Evolutionary conservation across 2,329 filamentous ascomycete genomes (phyloP).

Genomic region (Colletotrichum destructivum): DNA sequence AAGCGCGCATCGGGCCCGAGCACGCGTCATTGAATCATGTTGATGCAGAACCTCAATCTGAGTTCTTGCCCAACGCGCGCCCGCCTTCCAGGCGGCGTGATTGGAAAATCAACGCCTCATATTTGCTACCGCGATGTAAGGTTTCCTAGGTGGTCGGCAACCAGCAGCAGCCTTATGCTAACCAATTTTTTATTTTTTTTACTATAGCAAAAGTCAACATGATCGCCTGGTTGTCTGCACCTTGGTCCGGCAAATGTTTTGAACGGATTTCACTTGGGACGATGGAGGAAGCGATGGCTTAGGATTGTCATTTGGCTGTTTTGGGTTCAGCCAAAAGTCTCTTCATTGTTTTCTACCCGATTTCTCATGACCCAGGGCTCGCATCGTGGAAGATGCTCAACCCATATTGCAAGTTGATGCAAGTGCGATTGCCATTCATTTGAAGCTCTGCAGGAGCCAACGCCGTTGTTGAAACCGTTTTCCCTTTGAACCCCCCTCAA

Average conservation of each 20-base stretch:
- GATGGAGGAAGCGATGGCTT: slow-evolving; percentile 20
- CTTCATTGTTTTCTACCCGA: slow-evolving; percentile 36
- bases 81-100: slow-evolving; percentile 1
- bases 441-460: slow-evolving; percentile 53
- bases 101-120: slow-evolving; percentile 27
- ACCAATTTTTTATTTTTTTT: not conserved
- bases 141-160: not conserved
- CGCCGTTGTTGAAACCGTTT: slow-evolving; percentile 71
- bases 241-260: slow-evolving; percentile 30
- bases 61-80: slow-evolving; percentile 10
- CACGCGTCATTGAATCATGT: slow-evolving; percentile 26
- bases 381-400: slow-evolving; percentile 61
- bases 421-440: slow-evolving; percentile 48
- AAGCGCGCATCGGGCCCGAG: slow-evolving; percentile 33
- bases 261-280: slow-evolving; percentile 33
- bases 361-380: slow-evolving; percentile 42
- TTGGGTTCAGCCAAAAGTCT: slow-evolving; percentile 24
- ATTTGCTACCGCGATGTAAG: slow-evolving; percentile 40
- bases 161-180: not conserved
- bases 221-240: slow-evolving; percentile 14
- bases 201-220: not conserved
- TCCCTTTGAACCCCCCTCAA: slow-evolving; percentile 56
- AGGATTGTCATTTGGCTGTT: slow-evolving; percentile 28
- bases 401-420: slow-evolving; percentile 45
- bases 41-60: not conserved